A percentile compares a stretch with the other conserved stretches of the same genome.
Evolutionary conservation across 495 filamentous ascomycete genomes (phyloP).

Genomic region (Penicillium argentinense): DNA sequence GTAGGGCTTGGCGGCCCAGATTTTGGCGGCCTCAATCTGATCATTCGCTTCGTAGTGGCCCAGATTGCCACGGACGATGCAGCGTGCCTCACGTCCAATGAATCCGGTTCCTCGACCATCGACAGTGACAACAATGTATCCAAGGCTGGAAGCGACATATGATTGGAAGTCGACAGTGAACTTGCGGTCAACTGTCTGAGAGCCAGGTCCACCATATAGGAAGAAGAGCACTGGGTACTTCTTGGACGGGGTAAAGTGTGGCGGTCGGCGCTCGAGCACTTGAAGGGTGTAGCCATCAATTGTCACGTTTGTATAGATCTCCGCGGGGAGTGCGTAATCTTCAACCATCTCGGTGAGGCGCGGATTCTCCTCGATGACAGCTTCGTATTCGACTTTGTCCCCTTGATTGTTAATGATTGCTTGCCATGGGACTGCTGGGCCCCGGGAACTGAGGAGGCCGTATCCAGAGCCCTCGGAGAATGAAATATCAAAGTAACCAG

Average conservation of each 20-base stretch:
- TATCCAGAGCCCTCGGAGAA: slow-evolving; percentile 83
- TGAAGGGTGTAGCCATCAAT: slow-evolving; percentile 79
- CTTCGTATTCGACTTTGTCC: slow-evolving; percentile 59
- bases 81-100: slow-evolving; percentile 80
- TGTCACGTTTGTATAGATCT: slow-evolving; percentile 81
- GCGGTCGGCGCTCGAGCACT: slow-evolving; percentile 84
- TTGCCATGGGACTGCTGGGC: slow-evolving; percentile 89
- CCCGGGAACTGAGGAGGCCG: slow-evolving; percentile 76
- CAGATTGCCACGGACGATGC: slow-evolving; percentile 77
- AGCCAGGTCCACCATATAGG: slow-evolving; percentile 88
- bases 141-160: slow-evolving; percentile 79
- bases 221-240: slow-evolving; percentile 93
- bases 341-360: slow-evolving; percentile 65
- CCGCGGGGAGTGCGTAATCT: slow-evolving; percentile 77
- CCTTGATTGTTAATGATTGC: slow-evolving; percentile 82
- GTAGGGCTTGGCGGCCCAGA: slow-evolving; percentile 80
- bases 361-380: slow-evolving; percentile 75
- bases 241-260: slow-evolving; percentile 82
- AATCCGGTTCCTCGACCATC: slow-evolving; percentile 92
- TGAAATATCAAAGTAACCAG: slow-evolving; percentile 82
- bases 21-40: slow-evolving; percentile 87
- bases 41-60: slow-evolving; percentile 84
- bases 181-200: slow-evolving; percentile 77
- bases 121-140: slow-evolving; percentile 95
- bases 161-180: slow-evolving; percentile 89